phyloP scores from a whole-genome alignment of 495 filamentous ascomycete genomes.

The Cenococcum geophilum region DNA sequence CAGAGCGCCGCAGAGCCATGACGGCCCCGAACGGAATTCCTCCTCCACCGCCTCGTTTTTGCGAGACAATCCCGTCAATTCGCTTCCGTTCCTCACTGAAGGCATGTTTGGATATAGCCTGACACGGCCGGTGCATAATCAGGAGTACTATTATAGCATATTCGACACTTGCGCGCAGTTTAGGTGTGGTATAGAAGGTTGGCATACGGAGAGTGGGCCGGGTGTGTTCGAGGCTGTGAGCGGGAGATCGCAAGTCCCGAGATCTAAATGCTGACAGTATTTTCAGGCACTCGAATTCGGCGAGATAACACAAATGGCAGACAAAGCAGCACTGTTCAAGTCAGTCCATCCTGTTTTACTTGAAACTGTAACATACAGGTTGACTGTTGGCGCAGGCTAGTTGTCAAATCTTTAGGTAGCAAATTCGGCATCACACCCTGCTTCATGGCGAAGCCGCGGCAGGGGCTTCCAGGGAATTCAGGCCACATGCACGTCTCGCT shows the following conservation, averaged over 20 bases:
- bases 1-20: constrained; percentile 51
- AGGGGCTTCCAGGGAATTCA: constrained; percentile 84
- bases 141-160: constrained; percentile 89
- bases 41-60: constrained; percentile 72
- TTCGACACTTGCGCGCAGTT: constrained; percentile 80
- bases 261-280: background rate
- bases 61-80: constrained; percentile 60
- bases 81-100: constrained; percentile 74
- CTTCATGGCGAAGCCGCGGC: constrained; percentile 97
- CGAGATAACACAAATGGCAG: constrained; percentile 80
- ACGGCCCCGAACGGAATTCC: constrained; percentile 50
- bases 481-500: constrained; percentile 94
- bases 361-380: background rate
- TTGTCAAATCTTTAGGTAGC: constrained; percentile 76
- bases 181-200: constrained; percentile 80
- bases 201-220: constrained; percentile 95
- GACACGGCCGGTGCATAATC: constrained; percentile 85
- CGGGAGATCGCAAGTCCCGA: constrained; percentile 2
- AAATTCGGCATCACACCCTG: constrained; percentile 89
- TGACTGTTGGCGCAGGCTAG: constrained; percentile 48
- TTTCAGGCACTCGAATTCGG: constrained; percentile 70
- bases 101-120: constrained; percentile 98
- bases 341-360: constrained; percentile 37
- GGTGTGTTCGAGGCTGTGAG: constrained; percentile 89
- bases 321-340: constrained; percentile 89